Evolutionary conservation across 1,284 basidiomycete species (phyloP).

Genomic region (Flammula alnicola): DNA sequence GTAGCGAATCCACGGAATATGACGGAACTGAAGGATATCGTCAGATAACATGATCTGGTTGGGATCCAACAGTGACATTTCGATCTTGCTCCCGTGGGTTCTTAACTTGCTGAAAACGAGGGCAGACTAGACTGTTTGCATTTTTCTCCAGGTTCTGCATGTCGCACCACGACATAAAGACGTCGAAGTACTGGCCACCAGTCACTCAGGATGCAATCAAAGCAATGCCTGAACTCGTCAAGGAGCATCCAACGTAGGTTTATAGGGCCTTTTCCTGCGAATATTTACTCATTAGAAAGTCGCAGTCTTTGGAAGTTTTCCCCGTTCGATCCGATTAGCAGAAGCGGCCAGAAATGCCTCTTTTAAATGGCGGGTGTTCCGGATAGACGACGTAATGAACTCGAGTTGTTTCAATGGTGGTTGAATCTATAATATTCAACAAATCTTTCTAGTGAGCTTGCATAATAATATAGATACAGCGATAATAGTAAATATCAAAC

Average conservation of each 20-base stretch:
- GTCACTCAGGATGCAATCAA: slow-evolving; percentile 26
- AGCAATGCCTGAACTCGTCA: slow-evolving; percentile 28
- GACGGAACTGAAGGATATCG: background rate
- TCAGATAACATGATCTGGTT: slow-evolving; percentile 34
- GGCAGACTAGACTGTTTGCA: background rate
- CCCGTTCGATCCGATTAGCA: slow-evolving; percentile 22
- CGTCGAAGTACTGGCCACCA: slow-evolving; percentile 29
- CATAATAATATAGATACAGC: slow-evolving; percentile 24
- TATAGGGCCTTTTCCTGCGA: background rate
- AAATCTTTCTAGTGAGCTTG: slow-evolving; percentile 3
- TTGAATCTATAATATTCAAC: background rate
- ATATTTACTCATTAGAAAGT: background rate
- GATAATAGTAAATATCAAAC: slow-evolving; percentile 25
- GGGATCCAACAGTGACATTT: slow-evolving; percentile 26
- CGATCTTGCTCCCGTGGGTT: slow-evolving; percentile 31
- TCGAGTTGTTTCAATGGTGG: no score
- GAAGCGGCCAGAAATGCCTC: slow-evolving; percentile 1
- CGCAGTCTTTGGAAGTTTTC: slow-evolving; percentile 21
- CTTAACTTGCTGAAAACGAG: background rate
- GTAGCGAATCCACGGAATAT: background rate
- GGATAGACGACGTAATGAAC: no score
- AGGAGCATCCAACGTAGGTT: slow-evolving; percentile 24
- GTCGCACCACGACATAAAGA: slow-evolving; percentile 29
- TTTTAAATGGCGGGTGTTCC: no score
- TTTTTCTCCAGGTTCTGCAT: slow-evolving; percentile 27